Conservation (phyloP, 768 basidiomycete genomes). For the Cystofilobasidium ferigula region DNA sequence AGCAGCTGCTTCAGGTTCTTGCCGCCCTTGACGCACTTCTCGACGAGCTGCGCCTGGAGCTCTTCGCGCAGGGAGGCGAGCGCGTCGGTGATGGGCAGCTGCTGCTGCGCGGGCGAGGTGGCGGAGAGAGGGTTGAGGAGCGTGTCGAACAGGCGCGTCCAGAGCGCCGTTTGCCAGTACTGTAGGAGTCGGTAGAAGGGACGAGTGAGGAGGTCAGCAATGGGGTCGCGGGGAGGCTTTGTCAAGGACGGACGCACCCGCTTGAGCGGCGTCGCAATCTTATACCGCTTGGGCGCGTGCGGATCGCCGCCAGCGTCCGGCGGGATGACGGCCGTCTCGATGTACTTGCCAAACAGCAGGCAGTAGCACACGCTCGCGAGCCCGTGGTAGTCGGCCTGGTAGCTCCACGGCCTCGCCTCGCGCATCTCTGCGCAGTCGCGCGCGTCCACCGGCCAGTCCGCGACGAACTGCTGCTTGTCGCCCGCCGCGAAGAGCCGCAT, state of each 20-base stretch:
- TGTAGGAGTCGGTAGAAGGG: slow-evolving; percentile 37
- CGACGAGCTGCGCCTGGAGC: slow-evolving; percentile 79
- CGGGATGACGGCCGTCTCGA: slow-evolving; percentile 49
- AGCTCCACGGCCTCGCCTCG: slow-evolving; percentile 76
- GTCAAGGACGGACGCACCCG: slow-evolving; percentile 31
- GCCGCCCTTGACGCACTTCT: slow-evolving; percentile 63
- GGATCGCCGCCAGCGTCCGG: slow-evolving; percentile 35
- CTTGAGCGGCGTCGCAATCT: slow-evolving; percentile 66
- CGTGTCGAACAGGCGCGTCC: slow-evolving; percentile 71
- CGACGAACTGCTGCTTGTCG: slow-evolving; percentile 64
- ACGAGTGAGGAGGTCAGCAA: background rate
- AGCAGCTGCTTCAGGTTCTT: slow-evolving; percentile 39
- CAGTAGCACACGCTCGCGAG: slow-evolving; percentile 87
- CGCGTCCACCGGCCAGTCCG: slow-evolving; percentile 80
- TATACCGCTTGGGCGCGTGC: slow-evolving; percentile 47
- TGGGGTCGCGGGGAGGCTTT: background rate
- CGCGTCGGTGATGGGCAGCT: slow-evolving; percentile 66
- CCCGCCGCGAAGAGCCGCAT: slow-evolving; percentile 62
- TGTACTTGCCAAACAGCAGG: slow-evolving; percentile 89
- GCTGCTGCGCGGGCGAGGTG: slow-evolving; percentile 42
- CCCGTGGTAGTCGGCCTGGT: slow-evolving; percentile 93
- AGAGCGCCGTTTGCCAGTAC: slow-evolving; percentile 87
- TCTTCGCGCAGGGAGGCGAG: slow-evolving; percentile 55
- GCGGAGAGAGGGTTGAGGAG: slow-evolving; percentile 67
- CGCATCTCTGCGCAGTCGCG: slow-evolving; percentile 87